These are phyloP conservation scores for Alternaria atra DNA, from an alignment of 2,329 filamentous ascomycete species.

Conservation along the genomic window DNA sequence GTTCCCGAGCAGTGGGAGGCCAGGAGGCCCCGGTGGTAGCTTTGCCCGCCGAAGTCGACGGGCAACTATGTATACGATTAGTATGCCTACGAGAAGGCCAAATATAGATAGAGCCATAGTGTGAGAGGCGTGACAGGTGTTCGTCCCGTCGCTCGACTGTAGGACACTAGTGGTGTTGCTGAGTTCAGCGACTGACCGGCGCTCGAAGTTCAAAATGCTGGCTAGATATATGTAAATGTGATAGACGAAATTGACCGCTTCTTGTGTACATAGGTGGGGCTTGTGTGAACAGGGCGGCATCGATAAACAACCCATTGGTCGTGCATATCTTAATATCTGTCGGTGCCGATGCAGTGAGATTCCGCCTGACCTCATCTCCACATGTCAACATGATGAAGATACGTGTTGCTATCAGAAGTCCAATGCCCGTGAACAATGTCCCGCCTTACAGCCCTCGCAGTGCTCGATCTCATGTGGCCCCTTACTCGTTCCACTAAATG, in stretches of 20 bases:
- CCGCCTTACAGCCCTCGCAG: conserved; percentile 11
- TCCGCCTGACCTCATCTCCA: not conserved
- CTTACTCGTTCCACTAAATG: not conserved
- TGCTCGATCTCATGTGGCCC: not conserved
- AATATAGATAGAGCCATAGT: not conserved
- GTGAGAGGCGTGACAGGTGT: not conserved
- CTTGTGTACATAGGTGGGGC: not conserved
- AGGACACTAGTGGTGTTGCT: not conserved
- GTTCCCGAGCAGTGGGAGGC: conserved; percentile 46
- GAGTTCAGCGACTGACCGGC: not conserved
- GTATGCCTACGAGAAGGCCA: not conserved
- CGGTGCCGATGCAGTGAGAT: not conserved
- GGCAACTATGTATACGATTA: not conserved
- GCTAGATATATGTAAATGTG: not conserved
- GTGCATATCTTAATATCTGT: not conserved
- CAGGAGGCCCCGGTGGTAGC: conserved; percentile 39
- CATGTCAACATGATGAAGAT: not conserved
- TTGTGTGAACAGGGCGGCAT: not conserved
- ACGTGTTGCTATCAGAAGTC: not conserved
- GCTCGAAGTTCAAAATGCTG: not conserved
- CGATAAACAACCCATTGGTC: not conserved
- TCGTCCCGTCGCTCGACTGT: not conserved
- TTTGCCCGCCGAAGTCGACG: not conserved
- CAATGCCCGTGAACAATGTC: not conserved
- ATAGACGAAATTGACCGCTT: not conserved